Percentiles rank a stretch among this genome's conserved stretches.
Conservation (phyloP, 306 rosid genomes). For the Adenanthera pavonina region DNA sequence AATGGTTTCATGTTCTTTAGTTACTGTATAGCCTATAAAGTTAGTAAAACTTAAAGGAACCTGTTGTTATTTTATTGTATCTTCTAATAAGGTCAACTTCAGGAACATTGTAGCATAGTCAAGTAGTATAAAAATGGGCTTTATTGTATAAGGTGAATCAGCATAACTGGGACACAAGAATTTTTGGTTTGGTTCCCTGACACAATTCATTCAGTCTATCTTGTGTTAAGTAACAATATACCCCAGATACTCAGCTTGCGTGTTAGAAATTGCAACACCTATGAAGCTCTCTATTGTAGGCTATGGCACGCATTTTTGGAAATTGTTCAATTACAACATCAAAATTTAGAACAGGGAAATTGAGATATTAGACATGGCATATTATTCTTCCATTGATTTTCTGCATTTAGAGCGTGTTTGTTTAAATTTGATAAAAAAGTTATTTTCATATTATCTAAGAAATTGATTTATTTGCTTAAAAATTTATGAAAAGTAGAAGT, state of each 20-base stretch:
- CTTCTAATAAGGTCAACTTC: constrained; percentile 12
- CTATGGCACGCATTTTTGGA: neutral
- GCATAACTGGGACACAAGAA: neutral
- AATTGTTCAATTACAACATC: neutral
- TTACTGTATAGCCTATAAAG: constrained; percentile 18
- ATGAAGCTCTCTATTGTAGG: neutral
- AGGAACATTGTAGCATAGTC: constrained; percentile 10
- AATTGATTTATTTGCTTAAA: too few relatives aligned
- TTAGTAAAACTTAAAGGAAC: constrained; percentile 11
- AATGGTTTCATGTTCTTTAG: constrained; percentile 1
- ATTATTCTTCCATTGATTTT: neutral
- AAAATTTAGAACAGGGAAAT: neutral
- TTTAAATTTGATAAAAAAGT: too few relatives aligned
- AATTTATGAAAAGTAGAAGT: too few relatives aligned
- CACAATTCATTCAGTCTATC: neutral
- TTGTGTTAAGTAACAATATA: neutral
- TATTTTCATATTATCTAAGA: too few relatives aligned
- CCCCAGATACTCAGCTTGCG: neutral
- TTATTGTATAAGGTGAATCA: constrained; percentile 18
- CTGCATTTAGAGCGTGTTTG: neutral
- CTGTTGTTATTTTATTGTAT: neutral
- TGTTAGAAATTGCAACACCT: neutral
- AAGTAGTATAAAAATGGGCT: neutral
- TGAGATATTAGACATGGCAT: neutral
- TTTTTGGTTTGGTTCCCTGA: constrained; percentile 25